phyloP scores from a whole-genome alignment of 2,329 filamentous ascomycete genomes.

The Penicillium palitans region DNA sequence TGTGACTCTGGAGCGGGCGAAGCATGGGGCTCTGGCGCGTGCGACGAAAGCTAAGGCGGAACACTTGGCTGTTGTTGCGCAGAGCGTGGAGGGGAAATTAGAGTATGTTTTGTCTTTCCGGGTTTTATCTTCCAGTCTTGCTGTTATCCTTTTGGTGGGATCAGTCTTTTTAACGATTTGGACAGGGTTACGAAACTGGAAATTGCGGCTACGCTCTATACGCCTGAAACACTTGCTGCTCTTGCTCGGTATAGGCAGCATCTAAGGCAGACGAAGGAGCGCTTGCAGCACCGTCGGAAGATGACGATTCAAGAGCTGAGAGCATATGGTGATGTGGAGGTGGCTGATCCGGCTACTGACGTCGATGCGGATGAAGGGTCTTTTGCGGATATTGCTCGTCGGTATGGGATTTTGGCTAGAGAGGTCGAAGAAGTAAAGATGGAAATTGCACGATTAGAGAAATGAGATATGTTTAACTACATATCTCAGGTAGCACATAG shows the following conservation, averaged over 20 bases:
- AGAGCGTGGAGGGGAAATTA: conserved; percentile 40
- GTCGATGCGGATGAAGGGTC: conserved; percentile 22
- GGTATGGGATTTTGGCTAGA: conserved; percentile 39
- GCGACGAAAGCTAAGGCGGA: conserved; percentile 42
- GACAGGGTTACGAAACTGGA: conserved; percentile 40
- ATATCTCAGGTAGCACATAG: not conserved
- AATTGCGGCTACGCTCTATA: conserved; percentile 39
- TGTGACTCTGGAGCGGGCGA: conserved; percentile 42
- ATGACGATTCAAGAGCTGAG: conserved; percentile 35
- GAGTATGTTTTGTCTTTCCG: conserved; percentile 30
- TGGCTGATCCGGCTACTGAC: conserved; percentile 7
- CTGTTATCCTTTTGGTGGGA: not conserved
- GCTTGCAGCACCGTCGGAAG: conserved; percentile 33
- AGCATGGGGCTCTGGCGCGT: conserved; percentile 40
- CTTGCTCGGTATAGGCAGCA: conserved; percentile 37
- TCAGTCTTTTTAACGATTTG: conserved; percentile 1
- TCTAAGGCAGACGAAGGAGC: conserved; percentile 29
- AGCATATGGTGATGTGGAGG: conserved; percentile 35
- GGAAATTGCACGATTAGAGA: conserved; percentile 29
- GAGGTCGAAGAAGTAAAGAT: conserved; percentile 41
- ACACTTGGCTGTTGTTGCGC: conserved; percentile 41
- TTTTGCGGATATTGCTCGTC: conserved; percentile 40
- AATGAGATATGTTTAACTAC: conserved; percentile 6
- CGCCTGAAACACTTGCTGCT: conserved; percentile 38
- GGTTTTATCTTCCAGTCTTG: not conserved